phyloP scores from a whole-genome alignment of 441 rosid genomes.

The Manihot esculenta region DNA sequence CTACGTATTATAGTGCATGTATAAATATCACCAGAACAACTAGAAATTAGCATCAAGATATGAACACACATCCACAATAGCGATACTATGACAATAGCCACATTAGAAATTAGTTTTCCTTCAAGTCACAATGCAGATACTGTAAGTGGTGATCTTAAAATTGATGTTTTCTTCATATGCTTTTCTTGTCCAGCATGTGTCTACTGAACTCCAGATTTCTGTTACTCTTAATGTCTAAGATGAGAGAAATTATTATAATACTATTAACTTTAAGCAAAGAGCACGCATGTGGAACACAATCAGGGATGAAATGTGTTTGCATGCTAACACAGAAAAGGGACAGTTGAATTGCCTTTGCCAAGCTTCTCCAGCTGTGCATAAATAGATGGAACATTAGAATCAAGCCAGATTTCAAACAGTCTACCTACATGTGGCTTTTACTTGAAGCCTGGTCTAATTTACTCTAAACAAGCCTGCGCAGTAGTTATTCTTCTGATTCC shows the following conservation, averaged over 20 bases:
- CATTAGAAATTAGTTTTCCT: neutral
- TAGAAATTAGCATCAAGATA: constrained; percentile 1
- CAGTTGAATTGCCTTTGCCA: neutral
- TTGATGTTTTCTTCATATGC: neutral
- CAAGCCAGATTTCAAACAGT: neutral
- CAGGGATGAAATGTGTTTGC: constrained; percentile 2
- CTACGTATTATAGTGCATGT: constrained; percentile 32
- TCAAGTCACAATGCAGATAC: neutral
- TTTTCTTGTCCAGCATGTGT: neutral
- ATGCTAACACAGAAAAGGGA: neutral
- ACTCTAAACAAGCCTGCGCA: neutral
- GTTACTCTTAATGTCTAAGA: neutral
- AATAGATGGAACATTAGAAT: neutral
- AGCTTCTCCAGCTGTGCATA: neutral
- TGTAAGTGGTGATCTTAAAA: neutral
- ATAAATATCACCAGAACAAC: constrained; percentile 9
- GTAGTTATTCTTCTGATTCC: neutral
- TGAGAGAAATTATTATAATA: neutral
- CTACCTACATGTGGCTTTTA: neutral
- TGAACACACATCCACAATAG: neutral
- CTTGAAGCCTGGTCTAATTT: neutral
- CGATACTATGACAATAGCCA: neutral
- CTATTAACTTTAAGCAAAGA: neutral
- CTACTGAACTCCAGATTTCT: neutral
- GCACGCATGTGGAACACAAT: neutral